Conservation (phyloP, 805 yeast genomes). For the Monosporozyma servazzii region DNA sequence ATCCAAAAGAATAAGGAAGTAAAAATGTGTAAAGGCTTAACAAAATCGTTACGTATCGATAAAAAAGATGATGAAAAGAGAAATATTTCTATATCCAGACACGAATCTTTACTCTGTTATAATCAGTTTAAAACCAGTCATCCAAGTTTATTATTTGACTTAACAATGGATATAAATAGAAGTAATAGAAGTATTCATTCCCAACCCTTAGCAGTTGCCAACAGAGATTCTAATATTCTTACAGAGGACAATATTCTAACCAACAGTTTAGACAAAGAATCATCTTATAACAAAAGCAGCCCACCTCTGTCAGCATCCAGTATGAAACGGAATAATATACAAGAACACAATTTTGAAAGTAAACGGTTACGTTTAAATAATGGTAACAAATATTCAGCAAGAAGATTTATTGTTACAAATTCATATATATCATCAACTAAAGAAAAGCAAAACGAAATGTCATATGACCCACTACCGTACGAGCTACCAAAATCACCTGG, state of each 20-base stretch:
- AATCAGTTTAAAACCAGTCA: slow-evolving; percentile 11
- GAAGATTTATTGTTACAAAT: background rate
- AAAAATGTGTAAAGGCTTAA: background rate
- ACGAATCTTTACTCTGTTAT: slow-evolving; percentile 7
- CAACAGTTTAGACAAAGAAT: background rate
- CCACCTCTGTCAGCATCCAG: background rate
- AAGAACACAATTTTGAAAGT: background rate
- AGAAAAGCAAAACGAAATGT: background rate
- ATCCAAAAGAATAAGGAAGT: background rate
- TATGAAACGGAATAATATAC: background rate
- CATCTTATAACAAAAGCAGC: background rate
- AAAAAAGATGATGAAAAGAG: background rate
- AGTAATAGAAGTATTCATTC: background rate
- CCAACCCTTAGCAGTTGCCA: background rate
- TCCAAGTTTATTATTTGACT: slow-evolving; percentile 13
- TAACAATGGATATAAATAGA: slow-evolving; percentile 8
- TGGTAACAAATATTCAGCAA: background rate
- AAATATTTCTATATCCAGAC: background rate
- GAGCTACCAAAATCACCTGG: background rate
- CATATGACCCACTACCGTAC: background rate
- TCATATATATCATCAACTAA: background rate
- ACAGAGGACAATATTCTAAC: background rate
- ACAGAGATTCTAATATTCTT: background rate
- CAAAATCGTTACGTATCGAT: background rate
- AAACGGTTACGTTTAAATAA: background rate